phyloP scores from a whole-genome alignment of 1,284 basidiomycete species.

The Austroboletus niveus region DNA sequence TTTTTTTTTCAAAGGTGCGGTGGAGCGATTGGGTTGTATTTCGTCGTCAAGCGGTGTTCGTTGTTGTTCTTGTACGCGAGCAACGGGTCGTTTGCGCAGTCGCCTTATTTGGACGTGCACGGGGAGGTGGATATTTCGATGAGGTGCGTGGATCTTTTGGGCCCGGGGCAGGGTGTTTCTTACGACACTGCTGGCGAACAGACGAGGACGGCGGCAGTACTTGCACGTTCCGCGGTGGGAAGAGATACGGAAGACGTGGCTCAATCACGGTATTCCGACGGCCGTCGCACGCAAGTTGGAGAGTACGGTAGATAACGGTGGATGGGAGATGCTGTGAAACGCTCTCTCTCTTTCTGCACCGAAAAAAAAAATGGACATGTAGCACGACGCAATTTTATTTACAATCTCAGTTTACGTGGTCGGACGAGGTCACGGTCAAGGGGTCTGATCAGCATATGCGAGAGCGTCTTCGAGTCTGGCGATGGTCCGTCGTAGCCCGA shows the following conservation, averaged over 20 bases:
- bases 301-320: slow-evolving; percentile 84
- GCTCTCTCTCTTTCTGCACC: no score
- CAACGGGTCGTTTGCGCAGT: slow-evolving; percentile 84
- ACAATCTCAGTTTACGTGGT: no score
- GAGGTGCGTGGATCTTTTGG: slow-evolving; percentile 53
- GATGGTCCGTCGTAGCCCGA: slow-evolving; percentile 39
- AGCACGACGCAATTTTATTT: no score
- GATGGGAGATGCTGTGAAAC: slow-evolving; percentile 82
- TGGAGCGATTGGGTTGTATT: slow-evolving; percentile 86
- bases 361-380: no score
- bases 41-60: slow-evolving; percentile 91
- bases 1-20: slow-evolving; percentile 46
- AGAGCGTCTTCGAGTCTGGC: slow-evolving; percentile 28
- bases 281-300: slow-evolving; percentile 89
- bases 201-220: slow-evolving; percentile 86
- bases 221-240: slow-evolving; percentile 88
- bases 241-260: slow-evolving; percentile 88
- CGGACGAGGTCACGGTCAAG: no score
- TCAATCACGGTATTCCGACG: slow-evolving; percentile 88
- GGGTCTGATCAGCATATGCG: neutral
- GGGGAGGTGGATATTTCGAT: slow-evolving; percentile 94
- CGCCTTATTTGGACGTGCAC: slow-evolving; percentile 93
- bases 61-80: slow-evolving; percentile 89
- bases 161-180: no score
- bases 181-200: slow-evolving; percentile 22